Conservation (phyloP, 208 protist species). For the Wallacemonas sp. region DNA sequence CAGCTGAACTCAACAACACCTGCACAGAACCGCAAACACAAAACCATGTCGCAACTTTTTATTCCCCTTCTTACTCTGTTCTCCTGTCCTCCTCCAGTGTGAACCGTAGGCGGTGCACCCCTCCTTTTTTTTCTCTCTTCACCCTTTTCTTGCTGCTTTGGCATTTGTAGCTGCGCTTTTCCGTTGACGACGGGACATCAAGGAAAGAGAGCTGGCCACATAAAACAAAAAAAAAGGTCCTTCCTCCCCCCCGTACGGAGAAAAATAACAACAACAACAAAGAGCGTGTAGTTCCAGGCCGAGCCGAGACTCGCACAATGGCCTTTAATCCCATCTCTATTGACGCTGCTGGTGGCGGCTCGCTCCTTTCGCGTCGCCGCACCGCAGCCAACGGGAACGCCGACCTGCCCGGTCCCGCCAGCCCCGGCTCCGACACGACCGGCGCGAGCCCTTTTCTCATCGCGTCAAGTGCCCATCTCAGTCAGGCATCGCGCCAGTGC, state of each 20-base stretch:
- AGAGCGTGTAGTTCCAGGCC: not conserved
- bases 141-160: not conserved
- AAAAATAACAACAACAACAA: constrained; percentile 15
- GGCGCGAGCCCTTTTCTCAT: constrained; percentile 9
- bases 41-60: no score
- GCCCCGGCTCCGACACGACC: constrained; percentile 1
- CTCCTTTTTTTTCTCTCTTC: not conserved
- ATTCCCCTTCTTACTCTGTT: no score
- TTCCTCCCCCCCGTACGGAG: not conserved
- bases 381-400: constrained; percentile 17
- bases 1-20: no score
- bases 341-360: constrained; percentile 33
- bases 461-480: constrained; percentile 19
- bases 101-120: not conserved
- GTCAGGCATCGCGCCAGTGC: constrained; percentile 56
- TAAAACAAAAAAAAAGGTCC: no score
- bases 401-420: not conserved
- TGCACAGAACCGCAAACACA: no score
- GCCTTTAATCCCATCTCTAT: constrained; percentile 76
- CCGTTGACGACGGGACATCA: no score
- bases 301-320: constrained; percentile 21
- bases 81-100: not conserved
- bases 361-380: constrained; percentile 4
- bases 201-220: no score
- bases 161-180: not conserved